A percentile compares a stretch with the other conserved stretches of the same genome.
phyloP scores from a whole-genome alignment of 129 eudicot species.

The Flaveria linearis region DNA sequence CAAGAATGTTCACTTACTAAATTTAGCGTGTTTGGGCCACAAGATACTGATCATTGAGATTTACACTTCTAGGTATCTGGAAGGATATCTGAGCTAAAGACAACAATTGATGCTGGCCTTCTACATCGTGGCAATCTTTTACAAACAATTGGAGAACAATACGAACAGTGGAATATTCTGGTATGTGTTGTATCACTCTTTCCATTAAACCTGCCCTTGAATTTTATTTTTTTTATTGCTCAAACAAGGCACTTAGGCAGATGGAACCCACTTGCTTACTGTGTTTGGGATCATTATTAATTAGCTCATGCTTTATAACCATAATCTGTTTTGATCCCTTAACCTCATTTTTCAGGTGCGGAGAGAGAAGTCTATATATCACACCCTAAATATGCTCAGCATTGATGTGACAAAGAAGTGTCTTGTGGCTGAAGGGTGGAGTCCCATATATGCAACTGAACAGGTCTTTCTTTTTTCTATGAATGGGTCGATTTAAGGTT shows the following conservation, averaged over 20 bases:
- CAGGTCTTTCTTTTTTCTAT: slow-evolving; percentile 35
- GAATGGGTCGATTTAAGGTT: neutral
- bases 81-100: slow-evolving; percentile 72
- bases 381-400: slow-evolving; percentile 87
- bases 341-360: slow-evolving; percentile 47
- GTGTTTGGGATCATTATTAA: slow-evolving; percentile 3
- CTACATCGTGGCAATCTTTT: slow-evolving; percentile 68
- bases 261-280: slow-evolving; percentile 8
- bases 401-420: slow-evolving; percentile 91
- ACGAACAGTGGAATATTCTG: slow-evolving; percentile 73
- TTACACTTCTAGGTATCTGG: slow-evolving; percentile 64
- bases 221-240: slow-evolving; percentile 8
- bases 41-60: neutral
- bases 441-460: slow-evolving; percentile 74
- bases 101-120: slow-evolving; percentile 73
- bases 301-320: slow-evolving; percentile 2
- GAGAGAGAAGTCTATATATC: slow-evolving; percentile 80
- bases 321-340: slow-evolving; percentile 15
- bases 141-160: slow-evolving; percentile 69
- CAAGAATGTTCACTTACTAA: neutral
- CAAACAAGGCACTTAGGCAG: slow-evolving; percentile 11
- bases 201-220: neutral
- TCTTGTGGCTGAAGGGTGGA: slow-evolving; percentile 98
- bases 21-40: slow-evolving; percentile 9
- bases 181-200: slow-evolving; percentile 35